Base-by-base conservation (phyloP, 106 monocot species). In the Allium cepa region DNA sequence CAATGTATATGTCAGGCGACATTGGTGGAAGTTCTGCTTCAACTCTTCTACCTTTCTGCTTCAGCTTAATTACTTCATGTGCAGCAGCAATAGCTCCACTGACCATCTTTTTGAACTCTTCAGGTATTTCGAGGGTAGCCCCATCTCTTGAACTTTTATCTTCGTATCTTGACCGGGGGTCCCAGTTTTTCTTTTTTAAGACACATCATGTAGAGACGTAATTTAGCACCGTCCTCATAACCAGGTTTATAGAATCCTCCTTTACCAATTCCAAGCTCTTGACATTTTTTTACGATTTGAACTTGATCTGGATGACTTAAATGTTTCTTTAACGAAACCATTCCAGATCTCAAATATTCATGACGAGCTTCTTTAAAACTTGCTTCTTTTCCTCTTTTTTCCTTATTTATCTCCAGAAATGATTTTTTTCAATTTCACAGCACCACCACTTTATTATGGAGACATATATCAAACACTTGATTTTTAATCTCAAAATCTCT, bases 141-240 rank as follows among this genome's bases (percentile, higher is more conserved):
- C 73, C 79, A 83, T 91, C 87, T 56, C 63, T 11, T 17, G 68
- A 36, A 10, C 87, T 81, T 10, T 0, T 71, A 15, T 70, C 64
- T 47, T 74, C 77, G 69, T 91, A 91, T 26, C 66, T 75, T 57
- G 77, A 76, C 50, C 79, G 63, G 17, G 87, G 91, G 71, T 91
- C 79, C 87, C 91, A 91, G 65, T 91, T 84, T 59, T 77, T 91
- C 82, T 59, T 77, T 84, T n/a, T 87, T 87, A 26, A 91, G 78
- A 63, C 91, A 85, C 90, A 91, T 91, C 87, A 91, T 91, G 11
- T 67, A 69, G 62, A 91, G 36, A 67, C 75, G 61, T 66, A 87
- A 60, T 53, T 84, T 91, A 26, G 84, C 79, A 66, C 83, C 87
- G 60, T 87, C 73, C 10, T 47, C 50, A 61, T 87, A 87, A 60